Conservation (phyloP, 163 green algal genomes). For the Scenedesmus sp. region DNA sequence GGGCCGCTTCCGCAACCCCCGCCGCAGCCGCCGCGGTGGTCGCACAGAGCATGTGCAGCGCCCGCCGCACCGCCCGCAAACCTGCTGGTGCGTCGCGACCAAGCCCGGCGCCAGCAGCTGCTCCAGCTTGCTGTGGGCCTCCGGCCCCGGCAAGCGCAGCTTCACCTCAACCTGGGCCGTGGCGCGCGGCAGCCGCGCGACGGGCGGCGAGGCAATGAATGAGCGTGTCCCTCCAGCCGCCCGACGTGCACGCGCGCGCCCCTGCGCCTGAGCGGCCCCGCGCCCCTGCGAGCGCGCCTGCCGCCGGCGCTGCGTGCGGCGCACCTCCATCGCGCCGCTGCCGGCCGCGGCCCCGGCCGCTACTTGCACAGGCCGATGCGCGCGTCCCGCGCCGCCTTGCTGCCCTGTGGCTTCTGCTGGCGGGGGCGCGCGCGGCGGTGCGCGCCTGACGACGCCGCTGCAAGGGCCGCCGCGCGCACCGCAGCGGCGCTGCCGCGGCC, state of each 20-base stretch:
- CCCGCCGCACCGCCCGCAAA: too few species aligned
- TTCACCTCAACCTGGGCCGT: conserved; percentile 94
- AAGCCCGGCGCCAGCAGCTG: conserved; percentile 50
- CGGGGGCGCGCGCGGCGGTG: neutral
- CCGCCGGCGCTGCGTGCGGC: neutral
- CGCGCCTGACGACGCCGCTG: too few species aligned
- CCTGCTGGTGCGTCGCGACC: conserved; percentile 48
- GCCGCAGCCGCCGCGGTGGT: neutral
- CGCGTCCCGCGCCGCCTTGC: conserved; percentile 28
- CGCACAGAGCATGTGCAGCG: too few species aligned
- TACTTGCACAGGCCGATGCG: conserved; percentile 24
- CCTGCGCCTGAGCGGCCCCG: too few species aligned
- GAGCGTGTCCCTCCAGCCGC: too few species aligned
- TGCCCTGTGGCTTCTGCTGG: too few species aligned
- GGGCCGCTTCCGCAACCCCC: neutral
- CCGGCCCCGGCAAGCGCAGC: conserved; percentile 76
- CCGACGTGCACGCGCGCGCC: too few species aligned
- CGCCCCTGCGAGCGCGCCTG: too few species aligned
- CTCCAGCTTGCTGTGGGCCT: conserved; percentile 70
- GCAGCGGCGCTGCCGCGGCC: too few species aligned
- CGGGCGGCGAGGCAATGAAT: too few species aligned
- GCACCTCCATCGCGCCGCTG: conserved; percentile 32
- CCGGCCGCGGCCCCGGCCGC: neutral
- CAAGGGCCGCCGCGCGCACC: too few species aligned
- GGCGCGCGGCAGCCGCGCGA: too few species aligned